A percentile compares a stretch with the other conserved stretches of the same genome.
phyloP scores from a whole-genome alignment of 2,329 filamentous ascomycete genomes.

The Colletotrichum lini region DNA sequence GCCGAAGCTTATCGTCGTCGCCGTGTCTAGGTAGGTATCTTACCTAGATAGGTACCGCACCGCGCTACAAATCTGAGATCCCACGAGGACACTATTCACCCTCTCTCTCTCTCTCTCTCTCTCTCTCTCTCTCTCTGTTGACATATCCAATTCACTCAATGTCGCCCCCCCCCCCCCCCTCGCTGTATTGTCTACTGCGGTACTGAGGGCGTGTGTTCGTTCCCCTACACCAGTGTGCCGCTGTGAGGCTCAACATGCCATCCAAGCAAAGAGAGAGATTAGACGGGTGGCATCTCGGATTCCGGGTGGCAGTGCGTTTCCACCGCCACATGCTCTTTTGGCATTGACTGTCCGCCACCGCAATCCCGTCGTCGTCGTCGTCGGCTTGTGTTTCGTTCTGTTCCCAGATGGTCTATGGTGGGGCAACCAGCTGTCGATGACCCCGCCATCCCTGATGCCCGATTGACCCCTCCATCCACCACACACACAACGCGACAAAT shows the following conservation, averaged over 20 bases:
- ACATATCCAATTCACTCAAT: no score
- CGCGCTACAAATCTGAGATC: not conserved
- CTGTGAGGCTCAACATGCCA: conserved; percentile 15
- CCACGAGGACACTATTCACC: no score
- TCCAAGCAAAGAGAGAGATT: not conserved
- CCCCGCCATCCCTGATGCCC: conserved; percentile 19
- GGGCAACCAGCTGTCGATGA: conserved; percentile 11
- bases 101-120: no score
- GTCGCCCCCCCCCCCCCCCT: not conserved
- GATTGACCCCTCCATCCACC: not conserved
- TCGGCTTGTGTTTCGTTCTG: not conserved
- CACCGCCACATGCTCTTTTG: not conserved
- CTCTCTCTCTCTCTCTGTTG: no score
- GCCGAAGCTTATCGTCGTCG: not conserved
- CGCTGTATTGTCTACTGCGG: not conserved
- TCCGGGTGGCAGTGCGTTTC: conserved; percentile 5
- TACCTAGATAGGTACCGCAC: not conserved
- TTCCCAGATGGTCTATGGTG: not conserved
- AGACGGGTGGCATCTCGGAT: not conserved
- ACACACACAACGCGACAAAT: conserved; percentile 1
- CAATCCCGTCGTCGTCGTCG: not conserved
- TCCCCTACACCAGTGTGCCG: not conserved
- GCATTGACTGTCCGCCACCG: not conserved
- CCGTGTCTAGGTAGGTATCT: not conserved
- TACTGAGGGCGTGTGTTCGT: not conserved